These are phyloP conservation scores for Dictyostelium capitatum DNA, from an alignment of 78 protist species.

Conservation along the genomic window DNA sequence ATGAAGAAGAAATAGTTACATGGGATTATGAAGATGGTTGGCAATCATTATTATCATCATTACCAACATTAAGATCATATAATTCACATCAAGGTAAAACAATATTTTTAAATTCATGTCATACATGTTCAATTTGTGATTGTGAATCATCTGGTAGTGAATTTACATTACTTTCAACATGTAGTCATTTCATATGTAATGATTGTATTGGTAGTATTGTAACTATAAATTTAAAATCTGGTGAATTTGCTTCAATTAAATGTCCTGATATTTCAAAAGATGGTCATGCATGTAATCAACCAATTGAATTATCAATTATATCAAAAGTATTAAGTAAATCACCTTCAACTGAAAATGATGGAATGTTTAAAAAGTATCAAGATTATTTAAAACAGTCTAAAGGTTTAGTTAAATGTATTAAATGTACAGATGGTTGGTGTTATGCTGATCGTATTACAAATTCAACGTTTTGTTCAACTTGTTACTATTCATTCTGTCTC, in stretches of 20 bases:
- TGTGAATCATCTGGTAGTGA: neutral
- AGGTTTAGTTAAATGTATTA: neutral
- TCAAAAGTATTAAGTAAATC: too few relatives aligned
- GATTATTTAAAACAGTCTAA: neutral
- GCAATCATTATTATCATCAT: neutral
- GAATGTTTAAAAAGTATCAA: neutral
- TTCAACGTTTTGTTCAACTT: neutral
- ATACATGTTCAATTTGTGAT: slow-evolving; percentile 11
- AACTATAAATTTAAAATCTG: neutral
- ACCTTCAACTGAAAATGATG: too few relatives aligned
- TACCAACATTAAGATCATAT: neutral
- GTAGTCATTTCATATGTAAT: slow-evolving; percentile 19
- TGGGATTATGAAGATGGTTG: neutral
- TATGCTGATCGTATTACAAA: neutral
- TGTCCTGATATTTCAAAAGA: neutral
- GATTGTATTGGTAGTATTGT: neutral
- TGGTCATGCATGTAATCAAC: too few relatives aligned
- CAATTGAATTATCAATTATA: too few relatives aligned
- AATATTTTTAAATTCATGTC: neutral
- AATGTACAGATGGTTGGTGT: slow-evolving; percentile 7
- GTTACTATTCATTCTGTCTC: neutral
- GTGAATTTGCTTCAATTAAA: neutral
- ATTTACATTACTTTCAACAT: neutral
- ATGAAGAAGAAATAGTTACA: neutral
- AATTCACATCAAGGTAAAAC: slow-evolving; percentile 1